Evolutionary conservation across 2,329 filamentous ascomycete species (phyloP).

Genomic region (Claviceps lovelessii): DNA sequence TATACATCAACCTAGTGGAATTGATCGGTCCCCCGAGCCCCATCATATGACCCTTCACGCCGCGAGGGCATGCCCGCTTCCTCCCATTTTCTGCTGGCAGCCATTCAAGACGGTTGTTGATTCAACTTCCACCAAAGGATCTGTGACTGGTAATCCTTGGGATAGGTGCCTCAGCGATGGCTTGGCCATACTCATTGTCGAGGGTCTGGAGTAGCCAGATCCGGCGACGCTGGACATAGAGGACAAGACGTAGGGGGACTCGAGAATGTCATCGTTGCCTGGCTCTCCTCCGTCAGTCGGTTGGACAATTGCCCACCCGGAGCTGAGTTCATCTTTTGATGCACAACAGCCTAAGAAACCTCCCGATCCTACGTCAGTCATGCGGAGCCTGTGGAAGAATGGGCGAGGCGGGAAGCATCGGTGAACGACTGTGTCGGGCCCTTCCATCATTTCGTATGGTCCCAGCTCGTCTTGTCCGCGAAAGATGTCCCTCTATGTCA

Average conservation of each 20-base stretch:
- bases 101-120: background rate
- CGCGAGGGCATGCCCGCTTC: background rate
- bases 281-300: background rate
- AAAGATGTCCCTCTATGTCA: constrained; percentile 31
- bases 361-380: background rate
- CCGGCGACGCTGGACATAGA: background rate
- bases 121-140: background rate
- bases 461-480: constrained; percentile 13
- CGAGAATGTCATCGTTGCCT: background rate
- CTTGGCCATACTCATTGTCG: background rate
- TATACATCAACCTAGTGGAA: background rate
- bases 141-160: background rate
- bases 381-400: background rate
- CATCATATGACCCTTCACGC: background rate
- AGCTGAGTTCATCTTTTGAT: constrained; percentile 1
- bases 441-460: constrained; percentile 21
- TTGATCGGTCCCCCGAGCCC: background rate
- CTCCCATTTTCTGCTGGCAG: background rate
- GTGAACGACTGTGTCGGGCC: constrained; percentile 12
- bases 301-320: constrained; percentile 7
- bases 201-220: background rate
- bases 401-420: constrained; percentile 1
- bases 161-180: background rate
- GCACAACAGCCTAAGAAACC: background rate
- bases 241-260: background rate